Evolutionary conservation across 2,329 filamentous ascomycete species (phyloP).

Genomic region (Paracoccidioides brasiliensis): DNA sequence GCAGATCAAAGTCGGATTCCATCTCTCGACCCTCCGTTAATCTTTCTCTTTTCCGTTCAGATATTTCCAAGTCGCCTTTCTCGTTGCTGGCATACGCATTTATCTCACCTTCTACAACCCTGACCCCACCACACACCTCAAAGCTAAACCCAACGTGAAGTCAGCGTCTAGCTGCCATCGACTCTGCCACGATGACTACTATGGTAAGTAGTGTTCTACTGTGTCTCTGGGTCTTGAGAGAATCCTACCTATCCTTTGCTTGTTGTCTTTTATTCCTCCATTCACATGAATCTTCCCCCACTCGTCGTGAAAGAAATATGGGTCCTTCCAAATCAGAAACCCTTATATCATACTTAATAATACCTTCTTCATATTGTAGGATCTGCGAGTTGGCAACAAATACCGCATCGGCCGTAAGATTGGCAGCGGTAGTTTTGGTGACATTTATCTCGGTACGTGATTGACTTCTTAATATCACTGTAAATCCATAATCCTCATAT

Average conservation of each 20-base stretch:
- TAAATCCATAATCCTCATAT: not conserved
- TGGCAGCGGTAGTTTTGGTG: constrained; percentile 91
- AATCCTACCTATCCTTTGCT: not conserved
- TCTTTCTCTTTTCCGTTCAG: not conserved
- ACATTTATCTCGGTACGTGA: constrained; percentile 76
- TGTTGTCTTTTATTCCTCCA: not conserved
- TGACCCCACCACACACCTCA: not conserved
- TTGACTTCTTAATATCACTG: constrained; percentile 12
- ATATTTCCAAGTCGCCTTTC: not conserved
- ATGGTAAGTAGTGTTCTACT: constrained; percentile 37
- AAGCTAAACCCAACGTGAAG: not conserved
- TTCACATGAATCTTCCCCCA: not conserved
- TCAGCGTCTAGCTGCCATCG: constrained; percentile 17
- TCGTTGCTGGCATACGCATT: not conserved
- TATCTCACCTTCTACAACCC: not conserved
- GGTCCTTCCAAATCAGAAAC: too few relatives aligned
- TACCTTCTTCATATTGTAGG: constrained; percentile 40
- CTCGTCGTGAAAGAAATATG: too few relatives aligned
- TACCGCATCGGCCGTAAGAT: constrained; percentile 99
- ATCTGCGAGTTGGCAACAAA: constrained; percentile 98
- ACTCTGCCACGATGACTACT: constrained; percentile 44
- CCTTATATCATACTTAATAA: not conserved
- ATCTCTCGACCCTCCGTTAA: not conserved
- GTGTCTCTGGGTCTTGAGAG: not conserved
- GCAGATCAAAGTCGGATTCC: not conserved